Percentiles rank a stretch among this genome's conserved stretches.
Evolutionary conservation across 2,329 filamentous ascomycete genomes (phyloP).

Genomic region (Didymellaceae sp.): DNA sequence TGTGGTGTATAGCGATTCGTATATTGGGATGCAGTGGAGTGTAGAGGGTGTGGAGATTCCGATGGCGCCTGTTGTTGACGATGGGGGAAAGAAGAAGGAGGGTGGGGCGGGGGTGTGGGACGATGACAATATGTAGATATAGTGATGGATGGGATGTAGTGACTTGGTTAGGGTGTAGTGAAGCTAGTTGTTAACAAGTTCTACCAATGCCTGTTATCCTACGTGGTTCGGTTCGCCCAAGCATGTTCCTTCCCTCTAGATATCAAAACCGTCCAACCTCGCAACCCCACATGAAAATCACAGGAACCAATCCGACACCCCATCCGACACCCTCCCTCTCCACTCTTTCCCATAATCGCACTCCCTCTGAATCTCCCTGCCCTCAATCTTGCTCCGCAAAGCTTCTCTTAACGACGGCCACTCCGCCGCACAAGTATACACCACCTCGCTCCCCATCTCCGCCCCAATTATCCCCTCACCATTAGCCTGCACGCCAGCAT

Average conservation of each 20-base stretch:
- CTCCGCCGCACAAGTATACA: constrained; percentile 15
- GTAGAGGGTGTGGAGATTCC: constrained; percentile 61
- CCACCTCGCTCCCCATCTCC: background rate
- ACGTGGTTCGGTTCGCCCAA: background rate
- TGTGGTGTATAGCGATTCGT: constrained; percentile 82
- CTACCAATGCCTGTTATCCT: background rate
- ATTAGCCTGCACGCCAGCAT: background rate
- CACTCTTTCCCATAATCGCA: background rate
- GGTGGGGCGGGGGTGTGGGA: constrained; percentile 15
- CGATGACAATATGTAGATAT: constrained; percentile 5
- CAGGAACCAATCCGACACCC: constrained; percentile 20
- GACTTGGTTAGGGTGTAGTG: background rate
- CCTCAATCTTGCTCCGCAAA: background rate
- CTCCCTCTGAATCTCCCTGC: background rate
- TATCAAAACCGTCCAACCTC: background rate
- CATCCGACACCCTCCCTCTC: constrained; percentile 20
- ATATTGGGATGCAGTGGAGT: constrained; percentile 75
- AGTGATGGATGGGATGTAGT: background rate
- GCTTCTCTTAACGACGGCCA: constrained; percentile 30
- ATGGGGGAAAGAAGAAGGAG: constrained; percentile 36
- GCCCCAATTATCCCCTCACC: background rate
- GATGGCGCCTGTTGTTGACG: constrained; percentile 42
- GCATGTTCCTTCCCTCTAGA: background rate
- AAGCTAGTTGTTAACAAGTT: background rate
- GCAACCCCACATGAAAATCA: background rate